Conservation (phyloP, 2,329 filamentous ascomycete genomes). For the Fusarium torulosum region DNA sequence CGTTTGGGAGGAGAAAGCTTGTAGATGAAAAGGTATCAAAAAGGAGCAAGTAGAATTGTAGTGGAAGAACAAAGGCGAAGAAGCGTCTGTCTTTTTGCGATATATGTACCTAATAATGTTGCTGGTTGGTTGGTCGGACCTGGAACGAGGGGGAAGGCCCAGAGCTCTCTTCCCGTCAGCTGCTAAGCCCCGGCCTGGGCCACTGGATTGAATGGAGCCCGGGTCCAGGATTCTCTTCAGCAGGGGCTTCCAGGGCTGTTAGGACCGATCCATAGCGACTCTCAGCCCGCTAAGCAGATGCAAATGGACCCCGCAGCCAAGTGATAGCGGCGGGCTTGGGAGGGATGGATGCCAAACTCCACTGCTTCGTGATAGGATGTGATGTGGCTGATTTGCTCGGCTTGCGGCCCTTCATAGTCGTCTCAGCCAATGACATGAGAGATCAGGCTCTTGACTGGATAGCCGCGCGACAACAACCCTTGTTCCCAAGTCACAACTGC, state of each 20-base stretch:
- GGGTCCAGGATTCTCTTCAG: conserved; percentile 15
- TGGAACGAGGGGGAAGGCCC: conserved; percentile 36
- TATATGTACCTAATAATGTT: conserved; percentile 46
- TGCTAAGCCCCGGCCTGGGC: conserved; percentile 19
- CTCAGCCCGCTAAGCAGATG: conserved; percentile 42
- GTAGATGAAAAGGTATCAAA: conserved; percentile 7
- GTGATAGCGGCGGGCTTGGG: neutral
- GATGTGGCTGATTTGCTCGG: conserved; percentile 47
- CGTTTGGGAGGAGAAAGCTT: neutral
- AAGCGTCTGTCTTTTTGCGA: conserved; percentile 39
- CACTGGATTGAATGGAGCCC: conserved; percentile 22
- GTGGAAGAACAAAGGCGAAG: conserved; percentile 34
- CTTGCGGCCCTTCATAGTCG: conserved; percentile 32
- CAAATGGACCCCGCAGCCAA: conserved; percentile 41
- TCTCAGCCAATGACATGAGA: conserved; percentile 30
- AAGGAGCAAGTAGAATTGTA: conserved; percentile 17
- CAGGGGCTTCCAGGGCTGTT: conserved; percentile 43
- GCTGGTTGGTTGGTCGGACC: conserved; percentile 40
- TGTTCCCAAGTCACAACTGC: conserved; percentile 1
- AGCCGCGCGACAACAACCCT: conserved; percentile 49
- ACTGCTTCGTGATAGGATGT: conserved; percentile 33
- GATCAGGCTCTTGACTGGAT: conserved; percentile 27
- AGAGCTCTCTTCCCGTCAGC: conserved; percentile 28
- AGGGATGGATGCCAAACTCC: conserved; percentile 21
- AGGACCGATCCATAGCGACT: conserved; percentile 38